Percentiles rank a stretch among this genome's conserved stretches.
These are phyloP conservation scores for Saccharomyces hybrid DNA, from an alignment of 1,139 yeast species.

Conservation along the genomic window DNA sequence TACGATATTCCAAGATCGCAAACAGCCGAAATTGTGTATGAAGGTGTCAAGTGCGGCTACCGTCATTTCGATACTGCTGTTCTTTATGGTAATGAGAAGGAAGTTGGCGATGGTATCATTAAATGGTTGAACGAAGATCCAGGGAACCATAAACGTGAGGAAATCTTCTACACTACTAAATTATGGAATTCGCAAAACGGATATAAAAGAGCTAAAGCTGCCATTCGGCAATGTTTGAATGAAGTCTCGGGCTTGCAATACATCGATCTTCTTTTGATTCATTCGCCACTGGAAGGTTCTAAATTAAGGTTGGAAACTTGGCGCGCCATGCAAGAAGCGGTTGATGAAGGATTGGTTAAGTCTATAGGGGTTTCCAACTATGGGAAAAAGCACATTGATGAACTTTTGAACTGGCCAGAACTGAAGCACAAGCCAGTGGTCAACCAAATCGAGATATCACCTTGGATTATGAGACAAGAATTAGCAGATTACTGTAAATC, in stretches of 20 bases:
- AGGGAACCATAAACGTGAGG: constrained; percentile 41
- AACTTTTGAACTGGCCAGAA: constrained; percentile 47
- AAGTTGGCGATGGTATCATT: constrained; percentile 44
- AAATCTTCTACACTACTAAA: constrained; percentile 68
- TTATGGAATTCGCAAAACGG: constrained; percentile 54
- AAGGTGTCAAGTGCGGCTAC: constrained; percentile 57
- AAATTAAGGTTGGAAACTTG: constrained; percentile 47
- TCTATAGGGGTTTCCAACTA: constrained; percentile 66
- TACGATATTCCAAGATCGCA: constrained; percentile 40
- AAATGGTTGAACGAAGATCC: constrained; percentile 49
- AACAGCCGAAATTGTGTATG: constrained; percentile 39
- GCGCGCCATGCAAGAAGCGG: constrained; percentile 59
- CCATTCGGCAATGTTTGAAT: constrained; percentile 43
- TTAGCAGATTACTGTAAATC: constrained; percentile 48
- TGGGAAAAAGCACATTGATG: constrained; percentile 54
- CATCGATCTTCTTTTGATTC: constrained; percentile 47
- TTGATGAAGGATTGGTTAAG: constrained; percentile 47
- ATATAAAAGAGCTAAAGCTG: constrained; percentile 48
- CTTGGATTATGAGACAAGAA: constrained; percentile 67
- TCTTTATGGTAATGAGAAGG: constrained; percentile 50
- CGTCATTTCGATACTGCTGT: constrained; percentile 64
- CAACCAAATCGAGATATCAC: constrained; percentile 65
- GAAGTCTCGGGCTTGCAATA: constrained; percentile 43
- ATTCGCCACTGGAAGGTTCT: constrained; percentile 54
- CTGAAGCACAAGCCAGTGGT: constrained; percentile 53